These are phyloP conservation scores for Cercophora samala DNA, from an alignment of 495 filamentous ascomycete genomes.

Conservation along the genomic window DNA sequence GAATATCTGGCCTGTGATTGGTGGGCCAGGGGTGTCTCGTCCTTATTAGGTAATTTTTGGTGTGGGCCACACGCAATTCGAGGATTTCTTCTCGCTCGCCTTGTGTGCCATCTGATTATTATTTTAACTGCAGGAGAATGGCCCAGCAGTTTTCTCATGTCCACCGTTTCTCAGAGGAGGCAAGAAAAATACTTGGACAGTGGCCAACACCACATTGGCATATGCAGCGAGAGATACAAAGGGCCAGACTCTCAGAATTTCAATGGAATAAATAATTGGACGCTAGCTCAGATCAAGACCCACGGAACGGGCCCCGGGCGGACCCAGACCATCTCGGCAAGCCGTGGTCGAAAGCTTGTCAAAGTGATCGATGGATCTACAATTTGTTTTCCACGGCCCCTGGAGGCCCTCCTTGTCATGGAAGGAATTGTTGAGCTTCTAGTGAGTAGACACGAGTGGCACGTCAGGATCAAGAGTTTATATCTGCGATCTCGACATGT, in stretches of 20 bases:
- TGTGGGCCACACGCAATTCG: background rate
- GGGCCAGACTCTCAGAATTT: background rate
- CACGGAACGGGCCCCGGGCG: background rate
- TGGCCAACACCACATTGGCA: background rate
- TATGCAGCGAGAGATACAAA: background rate
- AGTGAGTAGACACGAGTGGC: background rate
- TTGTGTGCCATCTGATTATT: background rate
- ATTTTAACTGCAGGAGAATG: background rate
- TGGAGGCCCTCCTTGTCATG: background rate
- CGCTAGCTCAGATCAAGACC: background rate
- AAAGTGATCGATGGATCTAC: background rate
- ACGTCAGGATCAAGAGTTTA: background rate
- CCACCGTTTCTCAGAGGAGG: background rate
- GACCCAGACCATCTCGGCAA: conserved; percentile 3
- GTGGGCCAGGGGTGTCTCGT: conserved; percentile 1
- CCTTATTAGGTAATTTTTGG: conserved; percentile 13
- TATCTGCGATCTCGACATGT: background rate
- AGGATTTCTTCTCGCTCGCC: background rate
- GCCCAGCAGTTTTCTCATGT: background rate
- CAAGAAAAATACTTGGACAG: background rate
- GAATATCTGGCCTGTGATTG: background rate
- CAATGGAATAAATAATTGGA: background rate
- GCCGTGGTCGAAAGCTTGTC: background rate
- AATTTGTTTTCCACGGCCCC: background rate
- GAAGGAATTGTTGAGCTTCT: background rate